Conservation (phyloP, 495 filamentous ascomycete genomes). For the Sordaria brevicollis region DNA sequence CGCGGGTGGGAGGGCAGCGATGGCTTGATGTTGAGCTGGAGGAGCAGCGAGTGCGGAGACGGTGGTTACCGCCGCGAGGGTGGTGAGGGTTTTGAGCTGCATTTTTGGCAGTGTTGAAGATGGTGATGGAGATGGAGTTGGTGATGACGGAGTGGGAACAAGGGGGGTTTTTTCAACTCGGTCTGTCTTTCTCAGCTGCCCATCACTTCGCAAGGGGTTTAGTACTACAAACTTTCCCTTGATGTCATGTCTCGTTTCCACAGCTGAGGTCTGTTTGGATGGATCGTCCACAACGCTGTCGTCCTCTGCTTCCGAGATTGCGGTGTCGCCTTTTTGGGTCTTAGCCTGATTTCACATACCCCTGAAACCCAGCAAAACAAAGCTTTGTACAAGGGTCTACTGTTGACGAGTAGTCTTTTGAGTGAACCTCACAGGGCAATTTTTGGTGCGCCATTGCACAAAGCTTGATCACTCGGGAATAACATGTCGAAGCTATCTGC, state of each 20-base stretch:
- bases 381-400: background rate
- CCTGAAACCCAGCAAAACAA: background rate
- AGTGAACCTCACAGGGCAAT: background rate
- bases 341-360: background rate
- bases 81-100: background rate
- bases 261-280: background rate
- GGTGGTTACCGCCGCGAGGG: background rate
- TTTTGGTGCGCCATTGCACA: background rate
- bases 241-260: background rate
- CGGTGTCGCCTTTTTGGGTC: background rate
- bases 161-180: background rate
- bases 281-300: background rate
- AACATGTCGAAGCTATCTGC: background rate
- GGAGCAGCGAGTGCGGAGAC: background rate
- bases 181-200: background rate
- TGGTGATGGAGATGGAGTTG: background rate
- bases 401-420: background rate
- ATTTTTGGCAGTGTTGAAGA: background rate
- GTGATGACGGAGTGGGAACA: background rate
- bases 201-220: background rate
- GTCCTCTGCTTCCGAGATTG: background rate
- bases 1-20: background rate
- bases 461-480: background rate
- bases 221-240: background rate
- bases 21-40: background rate